Evolutionary conservation across 805 yeast genomes (phyloP).

Genomic region (Metschnikowia borealis): DNA sequence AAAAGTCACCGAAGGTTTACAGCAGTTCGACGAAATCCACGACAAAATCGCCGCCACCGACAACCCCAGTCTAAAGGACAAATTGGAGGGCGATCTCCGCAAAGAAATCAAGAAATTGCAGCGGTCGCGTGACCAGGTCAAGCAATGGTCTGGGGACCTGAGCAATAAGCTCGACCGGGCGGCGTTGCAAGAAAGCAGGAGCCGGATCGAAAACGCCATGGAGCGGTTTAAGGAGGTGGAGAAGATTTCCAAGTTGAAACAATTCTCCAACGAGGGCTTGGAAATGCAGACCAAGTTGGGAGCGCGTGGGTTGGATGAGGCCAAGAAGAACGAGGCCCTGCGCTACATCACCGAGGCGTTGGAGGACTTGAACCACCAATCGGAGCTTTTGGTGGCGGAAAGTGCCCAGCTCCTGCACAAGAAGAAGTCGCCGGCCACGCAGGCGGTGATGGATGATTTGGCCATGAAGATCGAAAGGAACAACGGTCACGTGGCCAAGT

Average conservation of each 20-base stretch:
- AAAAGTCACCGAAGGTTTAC: slow-evolving; percentile 84
- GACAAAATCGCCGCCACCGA: slow-evolving; percentile 81
- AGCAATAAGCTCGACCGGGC: slow-evolving; percentile 73
- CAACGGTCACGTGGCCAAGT: slow-evolving; percentile 68
- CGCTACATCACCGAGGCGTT: slow-evolving; percentile 66
- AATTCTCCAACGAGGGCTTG: slow-evolving; percentile 89
- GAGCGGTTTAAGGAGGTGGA: slow-evolving; percentile 94
- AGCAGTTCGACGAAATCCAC: slow-evolving; percentile 77
- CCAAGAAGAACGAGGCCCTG: slow-evolving; percentile 69
- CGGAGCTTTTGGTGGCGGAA: slow-evolving; percentile 73
- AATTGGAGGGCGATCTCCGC: slow-evolving; percentile 86
- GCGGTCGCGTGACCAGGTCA: slow-evolving; percentile 89
- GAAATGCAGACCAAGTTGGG: slow-evolving; percentile 57
- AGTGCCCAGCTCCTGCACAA: slow-evolving; percentile 40
- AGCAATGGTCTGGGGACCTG: slow-evolving; percentile 88
- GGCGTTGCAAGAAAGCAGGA: slow-evolving; percentile 53
- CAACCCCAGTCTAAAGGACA: slow-evolving; percentile 86
- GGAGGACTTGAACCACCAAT: slow-evolving; percentile 79
- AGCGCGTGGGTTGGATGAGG: slow-evolving; percentile 45
- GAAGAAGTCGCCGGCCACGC: slow-evolving; percentile 52
- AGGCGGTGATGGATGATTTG: slow-evolving; percentile 57
- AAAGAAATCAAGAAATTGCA: slow-evolving; percentile 94
- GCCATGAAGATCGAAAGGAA: slow-evolving; percentile 67
- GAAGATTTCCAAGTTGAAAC: slow-evolving; percentile 88
- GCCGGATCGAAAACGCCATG: slow-evolving; percentile 84